Evolutionary conservation across 371 early-diverging fungal genomes (phyloP).

Genomic region (Polyrhizophydium stewartii): DNA sequence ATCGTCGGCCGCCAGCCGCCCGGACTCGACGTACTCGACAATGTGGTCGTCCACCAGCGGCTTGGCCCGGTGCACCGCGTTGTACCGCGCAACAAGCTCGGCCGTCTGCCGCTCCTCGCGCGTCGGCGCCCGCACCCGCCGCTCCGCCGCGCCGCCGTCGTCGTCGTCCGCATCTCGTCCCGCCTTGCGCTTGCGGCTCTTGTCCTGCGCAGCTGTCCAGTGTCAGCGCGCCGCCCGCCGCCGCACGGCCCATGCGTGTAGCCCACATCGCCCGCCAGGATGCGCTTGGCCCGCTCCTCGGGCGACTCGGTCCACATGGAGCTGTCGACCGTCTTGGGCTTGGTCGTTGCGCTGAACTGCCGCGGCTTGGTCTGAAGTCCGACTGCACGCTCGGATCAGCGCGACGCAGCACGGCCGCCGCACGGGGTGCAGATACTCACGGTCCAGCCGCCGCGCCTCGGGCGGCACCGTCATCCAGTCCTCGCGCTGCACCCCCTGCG

Average conservation of each 20-base stretch:
- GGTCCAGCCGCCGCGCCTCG: slow-evolving; percentile 13
- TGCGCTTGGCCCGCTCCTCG: slow-evolving; percentile 4
- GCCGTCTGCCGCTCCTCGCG: slow-evolving; percentile 1
- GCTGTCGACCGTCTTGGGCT: slow-evolving; percentile 13
- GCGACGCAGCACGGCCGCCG: neutral
- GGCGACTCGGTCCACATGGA: slow-evolving; percentile 26
- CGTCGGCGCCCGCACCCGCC: neutral
- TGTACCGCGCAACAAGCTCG: slow-evolving; percentile 4
- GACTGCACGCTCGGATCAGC: neutral
- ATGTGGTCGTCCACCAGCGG: slow-evolving; percentile 26
- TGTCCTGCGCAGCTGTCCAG: neutral
- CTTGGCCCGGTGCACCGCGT: slow-evolving; percentile 9
- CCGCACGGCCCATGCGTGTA: neutral
- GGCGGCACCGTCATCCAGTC: slow-evolving; percentile 29
- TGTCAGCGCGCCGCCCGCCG: too few species aligned
- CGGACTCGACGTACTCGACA: slow-evolving; percentile 4
- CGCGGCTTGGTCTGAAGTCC: slow-evolving; percentile 16
- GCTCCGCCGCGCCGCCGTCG: too few species aligned
- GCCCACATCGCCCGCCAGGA: neutral
- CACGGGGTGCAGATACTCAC: neutral
- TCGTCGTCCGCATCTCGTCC: neutral
- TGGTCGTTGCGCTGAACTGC: slow-evolving; percentile 12
- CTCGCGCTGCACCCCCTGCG: slow-evolving; percentile 1
- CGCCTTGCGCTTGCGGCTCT: neutral
- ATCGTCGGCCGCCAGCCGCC: slow-evolving; percentile 21